These are phyloP conservation scores for Annulohypoxylon bovei DNA, from an alignment of 495 filamentous ascomycete genomes.

Conservation along the genomic window DNA sequence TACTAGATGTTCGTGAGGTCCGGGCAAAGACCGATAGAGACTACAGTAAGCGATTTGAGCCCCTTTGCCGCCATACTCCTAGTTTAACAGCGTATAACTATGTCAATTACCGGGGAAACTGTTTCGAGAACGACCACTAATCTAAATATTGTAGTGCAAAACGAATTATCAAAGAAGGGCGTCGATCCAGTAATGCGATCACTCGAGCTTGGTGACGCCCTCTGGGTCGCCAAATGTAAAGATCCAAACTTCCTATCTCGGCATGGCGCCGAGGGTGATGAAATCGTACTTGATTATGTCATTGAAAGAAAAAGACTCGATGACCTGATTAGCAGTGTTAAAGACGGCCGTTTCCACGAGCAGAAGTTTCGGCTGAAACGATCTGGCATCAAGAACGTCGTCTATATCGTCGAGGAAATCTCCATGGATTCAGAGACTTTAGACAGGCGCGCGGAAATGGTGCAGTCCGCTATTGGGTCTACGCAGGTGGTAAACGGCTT, in stretches of 20 bases:
- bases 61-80: not conserved
- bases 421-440: conserved; percentile 58
- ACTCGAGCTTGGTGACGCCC: conserved; percentile 77
- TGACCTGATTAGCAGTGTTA: conserved; percentile 81
- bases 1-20: conserved; percentile 82
- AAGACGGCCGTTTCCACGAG: conserved; percentile 84
- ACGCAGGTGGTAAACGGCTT: conserved; percentile 85
- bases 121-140: conserved; percentile 7
- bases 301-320: conserved; percentile 86
- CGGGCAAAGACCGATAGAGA: conserved; percentile 79
- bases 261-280: conserved; percentile 72
- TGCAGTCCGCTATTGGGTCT: conserved; percentile 78
- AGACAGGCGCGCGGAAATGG: conserved; percentile 70
- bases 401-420: conserved; percentile 84
- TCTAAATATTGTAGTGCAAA: conserved; percentile 55
- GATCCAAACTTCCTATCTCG: conserved; percentile 65
- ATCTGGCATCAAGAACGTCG: conserved; percentile 76
- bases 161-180: conserved; percentile 74
- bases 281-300: conserved; percentile 83
- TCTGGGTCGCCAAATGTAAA: conserved; percentile 82
- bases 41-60: conserved; percentile 60
- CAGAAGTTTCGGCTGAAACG: conserved; percentile 83
- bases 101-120: too few relatives aligned
- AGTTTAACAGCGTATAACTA: too few relatives aligned
- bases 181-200: conserved; percentile 71